Evolutionary conservation across 441 rosid species (phyloP).

Genomic region (Flueggea neowawraea): DNA sequence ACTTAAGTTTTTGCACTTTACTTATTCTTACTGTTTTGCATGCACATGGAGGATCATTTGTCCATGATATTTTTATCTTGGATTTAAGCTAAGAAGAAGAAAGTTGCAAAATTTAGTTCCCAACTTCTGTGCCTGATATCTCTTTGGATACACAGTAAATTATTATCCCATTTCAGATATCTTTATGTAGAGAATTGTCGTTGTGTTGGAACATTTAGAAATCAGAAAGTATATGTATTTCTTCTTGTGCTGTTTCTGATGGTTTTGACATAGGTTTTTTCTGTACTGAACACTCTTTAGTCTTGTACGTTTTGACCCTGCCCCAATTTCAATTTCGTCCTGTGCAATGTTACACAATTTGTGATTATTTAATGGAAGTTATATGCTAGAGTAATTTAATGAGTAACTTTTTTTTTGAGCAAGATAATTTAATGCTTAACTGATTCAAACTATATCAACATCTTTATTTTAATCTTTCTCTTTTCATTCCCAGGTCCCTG

Average conservation of each 20-base stretch:
- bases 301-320: not conserved
- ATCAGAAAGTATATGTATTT: no score
- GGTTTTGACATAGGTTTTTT: not conserved
- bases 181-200: no score
- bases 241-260: not conserved
- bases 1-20: no score
- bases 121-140: no score
- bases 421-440: not conserved
- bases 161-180: no score
- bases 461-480: not conserved
- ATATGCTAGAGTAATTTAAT: not conserved
- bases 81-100: no score
- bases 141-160: no score
- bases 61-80: no score
- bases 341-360: not conserved
- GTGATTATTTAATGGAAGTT: not conserved
- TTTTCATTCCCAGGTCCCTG: conserved; percentile 54
- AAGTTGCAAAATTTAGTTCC: no score
- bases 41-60: no score
- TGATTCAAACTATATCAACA: not conserved
- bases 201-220: no score
- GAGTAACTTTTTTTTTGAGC: not conserved
- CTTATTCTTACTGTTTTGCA: no score
- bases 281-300: not conserved
- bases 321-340: not conserved